Percentiles rank a stretch among this genome's conserved stretches.
Conservation (phyloP, 176 grass and related monocot genomes). For the Juncus effusus region DNA sequence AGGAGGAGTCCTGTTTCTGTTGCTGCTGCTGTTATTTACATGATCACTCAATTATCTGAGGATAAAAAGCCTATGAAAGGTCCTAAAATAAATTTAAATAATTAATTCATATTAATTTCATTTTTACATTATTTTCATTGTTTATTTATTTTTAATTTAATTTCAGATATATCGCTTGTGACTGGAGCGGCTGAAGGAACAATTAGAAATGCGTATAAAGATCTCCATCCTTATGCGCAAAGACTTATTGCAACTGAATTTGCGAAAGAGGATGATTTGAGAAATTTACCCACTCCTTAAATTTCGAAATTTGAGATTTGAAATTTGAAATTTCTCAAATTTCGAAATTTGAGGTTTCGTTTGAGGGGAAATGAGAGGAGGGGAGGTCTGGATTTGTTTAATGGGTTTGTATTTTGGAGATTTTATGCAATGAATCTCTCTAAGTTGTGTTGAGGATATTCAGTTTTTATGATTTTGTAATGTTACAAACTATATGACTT, state of each 20-base stretch:
- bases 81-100: slow-evolving; percentile 14
- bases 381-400: no score
- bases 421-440: no score
- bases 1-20: slow-evolving; percentile 92
- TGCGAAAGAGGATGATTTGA: slow-evolving; percentile 83
- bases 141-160: background rate
- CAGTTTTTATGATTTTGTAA: no score
- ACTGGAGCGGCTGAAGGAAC: slow-evolving; percentile 90
- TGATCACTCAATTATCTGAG: slow-evolving; percentile 94
- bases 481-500: no score
- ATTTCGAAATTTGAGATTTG: background rate
- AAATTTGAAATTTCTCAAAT: no score
- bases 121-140: background rate
- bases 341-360: slow-evolving; percentile 6
- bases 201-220: slow-evolving; percentile 92
- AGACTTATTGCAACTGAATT: slow-evolving; percentile 75
- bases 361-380: no score
- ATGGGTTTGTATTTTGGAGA: no score
- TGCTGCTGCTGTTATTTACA: slow-evolving; percentile 88
- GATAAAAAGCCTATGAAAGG: slow-evolving; percentile 92
- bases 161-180: slow-evolving; percentile 81
- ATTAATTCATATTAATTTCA: background rate
- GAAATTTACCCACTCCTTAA: slow-evolving; percentile 82
- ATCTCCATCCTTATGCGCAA: slow-evolving; percentile 67
- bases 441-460: no score